Evolutionary conservation across 768 basidiomycete species (phyloP), one percentile per base, ranked within the genome.

Genomic region (Inosperma sp.): DNA sequence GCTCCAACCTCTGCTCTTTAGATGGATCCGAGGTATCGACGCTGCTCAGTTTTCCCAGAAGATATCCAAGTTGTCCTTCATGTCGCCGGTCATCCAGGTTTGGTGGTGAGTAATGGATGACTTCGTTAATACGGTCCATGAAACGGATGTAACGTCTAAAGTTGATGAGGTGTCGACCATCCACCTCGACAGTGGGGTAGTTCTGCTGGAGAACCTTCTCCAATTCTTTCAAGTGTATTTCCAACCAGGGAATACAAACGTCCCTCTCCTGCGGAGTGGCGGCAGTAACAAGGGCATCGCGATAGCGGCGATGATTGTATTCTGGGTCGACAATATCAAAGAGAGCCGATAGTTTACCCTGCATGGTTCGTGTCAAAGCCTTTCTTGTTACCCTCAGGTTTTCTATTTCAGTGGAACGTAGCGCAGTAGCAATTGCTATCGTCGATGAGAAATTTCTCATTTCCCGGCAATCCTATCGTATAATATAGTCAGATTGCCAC

Each of bases 381-480:
- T 61, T 59, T 39, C 60, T 65, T 10, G 73, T 72, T 36, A 63
- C 55, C 23, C 57, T 60, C 26, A 76, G 56, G 13, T 64, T 60
- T 26, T 68, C 64, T n/a, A 74, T 67, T 2, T 67, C 59, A 6
- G 63, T 48, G 4, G 76, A 77, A 45, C 70, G 63, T 23, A 78
- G 59, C 7, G 74, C 75, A 4, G 59, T 67, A 6, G 68, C 62
- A 34, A 79, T 74, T 3, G 75, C 73, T 4, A 70, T 65, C 39
- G 73, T 59, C 7, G 75, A 75, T 8, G 69, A 65, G 54, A 71
- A 77, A 52, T 79, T 77, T 14, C 69, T 69, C 26, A 72, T 51
- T 41, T 67, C 68, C n/a, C 67, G 62, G 53, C 75, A 79, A 58
- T 75, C 75, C 72, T 76, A 53, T 13, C n/a, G n/a, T n/a, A n/a